Evolutionary conservation across 1,284 basidiomycete genomes (phyloP), one percentile per base, ranked within the genome.

Genomic region (Pholiota adiposa): DNA sequence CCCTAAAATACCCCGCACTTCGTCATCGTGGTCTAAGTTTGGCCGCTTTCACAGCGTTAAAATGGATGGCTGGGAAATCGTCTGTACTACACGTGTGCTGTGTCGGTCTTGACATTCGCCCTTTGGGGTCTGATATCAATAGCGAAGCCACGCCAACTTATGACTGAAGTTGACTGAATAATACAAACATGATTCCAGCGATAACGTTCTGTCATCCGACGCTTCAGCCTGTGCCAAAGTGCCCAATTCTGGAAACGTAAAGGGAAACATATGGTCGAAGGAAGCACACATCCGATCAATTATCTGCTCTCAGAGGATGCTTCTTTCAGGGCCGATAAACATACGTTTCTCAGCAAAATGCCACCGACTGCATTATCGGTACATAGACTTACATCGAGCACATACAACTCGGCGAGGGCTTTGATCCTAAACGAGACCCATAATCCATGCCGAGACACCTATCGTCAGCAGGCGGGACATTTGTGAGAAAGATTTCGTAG

Each of bases 401-500:
- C 56, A 50, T 54, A 19, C 27, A 18, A 44, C 27, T 12, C 48
- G 31, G 18, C 23, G 27, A 50, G 19, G 52, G 7, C 44, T 16
- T n/a, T 29, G 44, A 46, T 46, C 44, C 44, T 2, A 49, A 50
- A 50, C 12, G 23, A 49, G 53, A 53, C n/a, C 25, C 44, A 21
- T 16, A 14, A 27, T 27, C 8, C 43, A 59, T 55, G 44, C 43
- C 51, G 52, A 48, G 44, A 50, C 25, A 43, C 48, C 31, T 46
- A 4, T 57, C 27, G 34, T 49, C 21, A 48, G 21, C 33, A 31
- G 44, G 49, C 29, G 43, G 48, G 44, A 11, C 7, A 11, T 44
- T 25, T 62, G 61, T 62, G 61, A 56, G 61, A 62, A 62, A 56
- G 57, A 52, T 27, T 56, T 52, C 36, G 53, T 56, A 29, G 52